Evolutionary conservation across 257 asterid species (phyloP).

Genomic region (Forsythia suspensa): DNA sequence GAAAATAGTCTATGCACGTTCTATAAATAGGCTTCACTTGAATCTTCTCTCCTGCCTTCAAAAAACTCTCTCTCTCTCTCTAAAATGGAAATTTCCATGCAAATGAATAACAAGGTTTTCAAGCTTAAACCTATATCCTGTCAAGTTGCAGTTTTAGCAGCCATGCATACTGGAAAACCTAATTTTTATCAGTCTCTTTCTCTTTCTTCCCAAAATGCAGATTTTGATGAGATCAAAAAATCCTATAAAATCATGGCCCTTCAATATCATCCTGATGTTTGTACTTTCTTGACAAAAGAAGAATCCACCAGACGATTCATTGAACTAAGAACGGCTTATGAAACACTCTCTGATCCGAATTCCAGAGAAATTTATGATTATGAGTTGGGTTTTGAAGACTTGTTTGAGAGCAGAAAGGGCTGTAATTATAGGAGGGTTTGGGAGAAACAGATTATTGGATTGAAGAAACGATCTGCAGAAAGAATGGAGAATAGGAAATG

Average conservation of each 20-base stretch:
- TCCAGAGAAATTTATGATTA: conserved; percentile 33
- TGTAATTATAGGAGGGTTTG: conserved; percentile 32
- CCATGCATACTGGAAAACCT: conserved; percentile 13
- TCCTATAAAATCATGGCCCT: conserved; percentile 50
- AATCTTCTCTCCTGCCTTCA: no score
- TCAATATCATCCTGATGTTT: conserved; percentile 51
- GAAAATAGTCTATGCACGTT: no score
- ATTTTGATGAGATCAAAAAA: conserved; percentile 51
- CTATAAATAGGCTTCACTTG: not conserved
- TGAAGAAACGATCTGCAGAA: conserved; percentile 32
- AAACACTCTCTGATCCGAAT: conserved; percentile 44
- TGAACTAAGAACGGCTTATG: conserved; percentile 46
- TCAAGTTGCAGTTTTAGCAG: not conserved
- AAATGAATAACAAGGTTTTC: not conserved
- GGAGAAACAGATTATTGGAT: conserved; percentile 54
- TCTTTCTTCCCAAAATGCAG: conserved; percentile 32
- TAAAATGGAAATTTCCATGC: not conserved
- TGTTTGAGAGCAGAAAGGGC: not conserved
- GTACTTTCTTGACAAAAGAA: conserved; percentile 22
- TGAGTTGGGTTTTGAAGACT: conserved; percentile 26
- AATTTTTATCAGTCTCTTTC: conserved; percentile 45
- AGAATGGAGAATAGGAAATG: conserved; percentile 28
- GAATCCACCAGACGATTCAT: conserved; percentile 44
- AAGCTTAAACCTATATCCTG: not conserved
- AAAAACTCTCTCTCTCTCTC: not conserved